Base-by-base conservation (phyloP, 805 yeast genomes). In the Maudiozyma pseudohumilis region DNA sequence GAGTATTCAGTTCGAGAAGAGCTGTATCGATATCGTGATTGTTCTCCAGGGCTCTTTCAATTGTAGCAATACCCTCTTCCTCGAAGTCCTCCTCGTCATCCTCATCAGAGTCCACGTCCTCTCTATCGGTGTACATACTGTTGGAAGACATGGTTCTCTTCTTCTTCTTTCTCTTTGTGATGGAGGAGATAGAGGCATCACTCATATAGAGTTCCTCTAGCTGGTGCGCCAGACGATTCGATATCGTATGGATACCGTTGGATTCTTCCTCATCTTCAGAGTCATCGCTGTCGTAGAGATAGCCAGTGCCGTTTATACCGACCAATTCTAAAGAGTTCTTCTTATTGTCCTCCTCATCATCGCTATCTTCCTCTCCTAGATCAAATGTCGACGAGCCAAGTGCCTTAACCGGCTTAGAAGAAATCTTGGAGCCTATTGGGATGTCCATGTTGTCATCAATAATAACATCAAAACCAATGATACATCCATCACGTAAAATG, bases 21-120 rank as follows among this genome's bases (percentile, higher is more conserved):
- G 98, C 96, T 11, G 95, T 88, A 56, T 89, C 96, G 42, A 86
- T 69, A 52, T 84, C 94, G 60, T 92, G 98, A 58, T 86, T 83
- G 53, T 88, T 80, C 48, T 83, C 89, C 60, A 92, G 72, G 1
- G 98, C 94, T 55, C 98, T 73, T 49, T 80, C 85, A 23, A 92
- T 83, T 0, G 96, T 86, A 9, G 94, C 96, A 41, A 81, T 68
- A n/a, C 96, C 98, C 66, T 92, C 98, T 40, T 70, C 72, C 47
- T 73, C 72, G 60, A 89, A 89, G 55, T 81, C 85, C 57, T 84
- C 95, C 39, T 77, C 85, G 3, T 66, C 66, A 41, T 70, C 72
- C n/a, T 60, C 60, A 3, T 68, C 71, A 11, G 63, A 63, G 17
- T 56, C 59, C 38, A 47, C 47, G n/a, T 49, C 57, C 38, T 53